Base-by-base conservation (phyloP, 2,329 filamentous ascomycete genomes). In the Aotearoamyces nothofagi region DNA sequence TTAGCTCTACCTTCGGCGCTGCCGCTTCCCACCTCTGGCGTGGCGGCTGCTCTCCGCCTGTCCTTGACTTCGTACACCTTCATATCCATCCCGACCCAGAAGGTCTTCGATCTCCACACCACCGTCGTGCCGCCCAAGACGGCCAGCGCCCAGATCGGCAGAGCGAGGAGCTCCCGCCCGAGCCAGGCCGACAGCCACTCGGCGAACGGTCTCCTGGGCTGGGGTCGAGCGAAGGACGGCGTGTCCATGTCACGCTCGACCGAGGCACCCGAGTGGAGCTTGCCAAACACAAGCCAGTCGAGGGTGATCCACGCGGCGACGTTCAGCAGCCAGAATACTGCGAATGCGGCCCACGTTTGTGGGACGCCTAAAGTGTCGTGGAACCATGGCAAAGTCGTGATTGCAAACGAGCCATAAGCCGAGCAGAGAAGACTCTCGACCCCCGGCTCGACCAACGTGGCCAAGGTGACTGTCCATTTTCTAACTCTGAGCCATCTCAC, bases 81-180 rank as follows among this genome's bases (percentile, higher is more conserved):
- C 63, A 87, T 87, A 49, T 96, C 80, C 41, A 82, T 64, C 2
- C 77, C 71, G 1, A 96, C 86, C 43, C 68, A 69, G 49, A 96
- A 96, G 15, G 60, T 66, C 44, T 75, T 76, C 0, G 86, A 87
- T 31, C 90, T 63, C 92, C 90, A 98, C 29, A 69, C 69, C 0
- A 98, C 82, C 0, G 75, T 87, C 2, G 78, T 72, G 0, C 90
- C 90, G n/a, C 87, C 77, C 41, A 82, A 70, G 12, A 94, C 80
- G 1, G 90, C 90, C 69, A 78, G 84, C 0, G 71, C 58, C 90
- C 90, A 98, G 34, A 98, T 78, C 0, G 86, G 86, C 25, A 93
- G 58, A 0, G 90, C 86, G 6, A 94, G 60, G 0, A 69, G 39
- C 54, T 98, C 90, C 17, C 90, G 64, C 0, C 79, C 83, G 0